A percentile compares a stretch with the other conserved stretches of the same genome.
These are phyloP conservation scores for Penicillium sp. DNA, from an alignment of 2,329 filamentous ascomycete species.

Conservation along the genomic window DNA sequence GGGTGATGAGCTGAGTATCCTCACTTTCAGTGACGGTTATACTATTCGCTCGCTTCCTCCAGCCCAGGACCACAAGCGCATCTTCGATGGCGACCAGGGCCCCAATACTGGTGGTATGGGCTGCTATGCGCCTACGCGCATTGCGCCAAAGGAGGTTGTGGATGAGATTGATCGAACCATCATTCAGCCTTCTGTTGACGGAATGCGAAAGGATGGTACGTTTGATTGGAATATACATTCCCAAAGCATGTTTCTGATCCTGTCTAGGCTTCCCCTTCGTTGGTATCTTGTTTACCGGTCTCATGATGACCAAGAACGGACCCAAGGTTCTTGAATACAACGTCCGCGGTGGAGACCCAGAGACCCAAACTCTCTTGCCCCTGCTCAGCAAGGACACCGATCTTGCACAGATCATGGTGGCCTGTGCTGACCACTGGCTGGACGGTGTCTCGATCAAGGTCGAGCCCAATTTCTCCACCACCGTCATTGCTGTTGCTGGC, in stretches of 20 bases:
- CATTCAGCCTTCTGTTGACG: constrained; percentile 79
- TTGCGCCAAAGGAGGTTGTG: constrained; percentile 65
- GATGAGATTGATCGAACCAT: constrained; percentile 70
- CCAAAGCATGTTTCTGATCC: constrained; percentile 45
- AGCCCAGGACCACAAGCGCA: constrained; percentile 93
- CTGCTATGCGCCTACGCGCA: constrained; percentile 83
- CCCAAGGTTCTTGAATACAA: constrained; percentile 87
- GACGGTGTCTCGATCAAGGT: constrained; percentile 61
- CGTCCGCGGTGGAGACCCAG: constrained; percentile 83
- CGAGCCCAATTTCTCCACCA: constrained; percentile 65
- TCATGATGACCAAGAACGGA: constrained; percentile 79
- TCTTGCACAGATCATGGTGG: constrained; percentile 78
- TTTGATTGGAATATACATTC: constrained; percentile 62
- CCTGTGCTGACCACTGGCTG: constrained; percentile 68
- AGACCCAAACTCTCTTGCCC: constrained; percentile 77
- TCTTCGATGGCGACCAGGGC: constrained; percentile 79
- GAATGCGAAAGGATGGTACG: constrained; percentile 68
- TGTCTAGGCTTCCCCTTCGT: constrained; percentile 35
- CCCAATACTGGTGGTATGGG: constrained; percentile 98
- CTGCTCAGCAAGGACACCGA: constrained; percentile 70
- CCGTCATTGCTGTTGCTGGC: constrained; percentile 84
- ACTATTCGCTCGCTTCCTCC: constrained; percentile 74
- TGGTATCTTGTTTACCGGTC: constrained; percentile 49
- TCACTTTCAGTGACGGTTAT: constrained; percentile 85
- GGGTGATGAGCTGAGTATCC: constrained; percentile 83